A percentile compares a stretch with the other conserved stretches of the same genome.
These are phyloP conservation scores for Penicillium sp. DNA, from an alignment of 2,329 filamentous ascomycete species.

Conservation along the genomic window DNA sequence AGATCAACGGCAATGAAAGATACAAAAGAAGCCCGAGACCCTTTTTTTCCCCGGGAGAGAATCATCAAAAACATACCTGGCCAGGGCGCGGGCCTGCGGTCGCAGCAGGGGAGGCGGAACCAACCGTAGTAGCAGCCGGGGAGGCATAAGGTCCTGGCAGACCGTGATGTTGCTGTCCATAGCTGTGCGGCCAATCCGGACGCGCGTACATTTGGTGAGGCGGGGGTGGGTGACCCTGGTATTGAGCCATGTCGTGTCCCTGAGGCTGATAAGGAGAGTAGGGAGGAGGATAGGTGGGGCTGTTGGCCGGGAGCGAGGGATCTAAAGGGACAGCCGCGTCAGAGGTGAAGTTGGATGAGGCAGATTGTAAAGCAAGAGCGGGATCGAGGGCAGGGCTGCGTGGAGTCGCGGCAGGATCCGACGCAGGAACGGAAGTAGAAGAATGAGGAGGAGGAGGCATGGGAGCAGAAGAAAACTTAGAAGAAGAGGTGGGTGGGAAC, in stretches of 20 bases:
- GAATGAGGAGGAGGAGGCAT: conserved; percentile 1
- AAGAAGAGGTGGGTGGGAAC: conserved; percentile 59
- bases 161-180: conserved; percentile 52
- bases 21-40: conserved; percentile 35
- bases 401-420: neutral
- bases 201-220: conserved; percentile 54
- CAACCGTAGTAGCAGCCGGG: conserved; percentile 62
- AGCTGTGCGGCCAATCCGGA: conserved; percentile 51
- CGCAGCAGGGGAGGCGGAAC: conserved; percentile 62
- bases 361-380: conserved; percentile 2
- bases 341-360: conserved; percentile 71
- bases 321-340: conserved; percentile 98
- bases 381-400: conserved; percentile 6
- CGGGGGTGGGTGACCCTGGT: conserved; percentile 54
- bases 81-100: conserved; percentile 65
- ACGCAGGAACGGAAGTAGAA: neutral
- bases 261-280: conserved; percentile 86
- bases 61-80: conserved; percentile 59
- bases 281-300: conserved; percentile 83
- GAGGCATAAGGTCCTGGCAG: conserved; percentile 54
- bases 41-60: conserved; percentile 14
- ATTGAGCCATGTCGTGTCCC: conserved; percentile 83
- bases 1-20: conserved; percentile 34
- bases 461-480: conserved; percentile 49
- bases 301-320: conserved; percentile 93